phyloP scores from a whole-genome alignment of 164 flowering plant genomes.

The Magnolia officinalis region DNA sequence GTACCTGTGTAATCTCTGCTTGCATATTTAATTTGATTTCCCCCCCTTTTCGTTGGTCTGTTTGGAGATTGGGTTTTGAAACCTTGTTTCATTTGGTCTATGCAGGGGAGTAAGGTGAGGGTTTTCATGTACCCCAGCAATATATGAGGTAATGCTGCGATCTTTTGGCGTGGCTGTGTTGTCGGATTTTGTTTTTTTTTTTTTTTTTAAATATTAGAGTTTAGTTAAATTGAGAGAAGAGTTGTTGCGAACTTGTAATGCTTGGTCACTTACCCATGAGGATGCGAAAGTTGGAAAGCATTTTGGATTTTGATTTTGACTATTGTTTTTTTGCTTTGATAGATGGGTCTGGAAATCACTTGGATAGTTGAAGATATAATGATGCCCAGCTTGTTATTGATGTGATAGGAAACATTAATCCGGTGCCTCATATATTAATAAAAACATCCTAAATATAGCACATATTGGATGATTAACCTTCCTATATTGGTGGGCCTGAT shows the following conservation, averaged over 20 bases:
- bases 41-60: background rate
- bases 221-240: background rate
- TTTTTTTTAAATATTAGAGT: background rate
- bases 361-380: too few relatives aligned
- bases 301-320: background rate
- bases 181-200: background rate
- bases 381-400: too few relatives aligned
- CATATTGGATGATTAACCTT: too few relatives aligned
- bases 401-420: too few relatives aligned
- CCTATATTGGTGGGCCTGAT: too few relatives aligned
- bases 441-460: too few relatives aligned
- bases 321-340: background rate
- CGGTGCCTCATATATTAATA: too few relatives aligned
- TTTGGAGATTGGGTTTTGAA: background rate
- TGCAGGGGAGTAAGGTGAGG: conserved; percentile 62
- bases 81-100: too few relatives aligned
- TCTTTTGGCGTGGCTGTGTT: background rate
- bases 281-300: background rate
- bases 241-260: background rate
- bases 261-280: background rate
- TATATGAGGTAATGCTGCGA: conserved; percentile 27
- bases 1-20: background rate
- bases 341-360: background rate
- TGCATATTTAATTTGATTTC: background rate
- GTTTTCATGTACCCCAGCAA: conserved; percentile 87